These are phyloP conservation scores for Chytridium lagenaria DNA, from an alignment of 371 early-diverging fungal species.

Conservation along the genomic window DNA sequence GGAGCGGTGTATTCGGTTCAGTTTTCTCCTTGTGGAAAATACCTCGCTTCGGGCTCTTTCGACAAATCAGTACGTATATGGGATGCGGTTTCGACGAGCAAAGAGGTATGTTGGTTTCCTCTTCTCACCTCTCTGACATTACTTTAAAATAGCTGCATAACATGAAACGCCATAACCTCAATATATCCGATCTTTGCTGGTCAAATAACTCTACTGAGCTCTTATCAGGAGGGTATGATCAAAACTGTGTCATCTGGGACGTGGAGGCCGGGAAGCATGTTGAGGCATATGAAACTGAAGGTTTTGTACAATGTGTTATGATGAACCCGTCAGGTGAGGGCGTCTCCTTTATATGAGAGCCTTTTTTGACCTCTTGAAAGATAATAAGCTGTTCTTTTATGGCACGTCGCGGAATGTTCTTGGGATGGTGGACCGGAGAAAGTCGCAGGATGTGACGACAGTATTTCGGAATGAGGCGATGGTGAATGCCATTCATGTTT, in stretches of 20 bases:
- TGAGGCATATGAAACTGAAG: conserved; percentile 74
- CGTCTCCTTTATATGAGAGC: background rate
- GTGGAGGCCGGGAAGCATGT: conserved; percentile 70
- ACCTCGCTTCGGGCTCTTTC: conserved; percentile 86
- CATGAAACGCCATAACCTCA: conserved; percentile 77
- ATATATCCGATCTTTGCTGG: conserved; percentile 85
- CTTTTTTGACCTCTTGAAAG: conserved; percentile 43
- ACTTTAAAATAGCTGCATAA: conserved; percentile 34
- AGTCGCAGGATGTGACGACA: conserved; percentile 49
- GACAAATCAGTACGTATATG: conserved; percentile 90
- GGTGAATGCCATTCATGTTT: conserved; percentile 80
- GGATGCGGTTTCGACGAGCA: conserved; percentile 76
- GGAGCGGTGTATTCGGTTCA: conserved; percentile 87
- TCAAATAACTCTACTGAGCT: conserved; percentile 70
- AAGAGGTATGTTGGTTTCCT: conserved; percentile 58
- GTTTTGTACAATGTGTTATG: conserved; percentile 85
- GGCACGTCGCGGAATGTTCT: conserved; percentile 82
- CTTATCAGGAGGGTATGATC: conserved; percentile 82
- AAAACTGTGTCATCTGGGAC: conserved; percentile 87
- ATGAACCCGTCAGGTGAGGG: conserved; percentile 71
- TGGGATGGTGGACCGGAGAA: conserved; percentile 72
- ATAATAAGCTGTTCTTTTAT: conserved; percentile 74
- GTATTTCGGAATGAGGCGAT: conserved; percentile 74
- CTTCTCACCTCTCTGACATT: conserved; percentile 10
- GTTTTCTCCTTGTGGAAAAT: conserved; percentile 80